A percentile compares a stretch with the other conserved stretches of the same genome.
Evolutionary conservation across 2,329 filamentous ascomycete genomes (phyloP).

Genomic region (Aspergillus sclerotialis): DNA sequence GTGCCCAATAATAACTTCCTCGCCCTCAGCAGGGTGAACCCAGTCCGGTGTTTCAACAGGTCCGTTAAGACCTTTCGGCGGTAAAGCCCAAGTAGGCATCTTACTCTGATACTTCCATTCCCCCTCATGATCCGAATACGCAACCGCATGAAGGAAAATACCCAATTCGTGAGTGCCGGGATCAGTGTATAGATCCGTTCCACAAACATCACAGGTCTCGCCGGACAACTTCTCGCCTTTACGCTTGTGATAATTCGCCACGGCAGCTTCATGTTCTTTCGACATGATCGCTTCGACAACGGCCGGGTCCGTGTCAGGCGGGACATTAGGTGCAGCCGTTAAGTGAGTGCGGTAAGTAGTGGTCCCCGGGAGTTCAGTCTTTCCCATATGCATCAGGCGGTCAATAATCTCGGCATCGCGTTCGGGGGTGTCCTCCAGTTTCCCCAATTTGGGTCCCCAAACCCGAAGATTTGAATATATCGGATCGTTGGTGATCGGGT

Average conservation of each 20-base stretch:
- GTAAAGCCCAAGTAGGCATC: slow-evolving; percentile 79
- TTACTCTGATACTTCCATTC: slow-evolving; percentile 82
- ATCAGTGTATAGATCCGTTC: slow-evolving; percentile 87
- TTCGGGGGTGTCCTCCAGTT: slow-evolving; percentile 58
- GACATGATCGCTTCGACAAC: slow-evolving; percentile 36
- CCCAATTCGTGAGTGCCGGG: slow-evolving; percentile 84
- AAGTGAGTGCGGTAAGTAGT: slow-evolving; percentile 68
- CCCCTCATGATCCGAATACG: slow-evolving; percentile 78
- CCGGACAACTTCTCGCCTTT: slow-evolving; percentile 94
- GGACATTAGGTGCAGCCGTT: slow-evolving; percentile 31
- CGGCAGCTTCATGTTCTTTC: slow-evolving; percentile 66
- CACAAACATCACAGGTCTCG: slow-evolving; percentile 69
- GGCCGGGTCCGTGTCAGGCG: slow-evolving; percentile 28
- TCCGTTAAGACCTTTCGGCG: slow-evolving; percentile 64
- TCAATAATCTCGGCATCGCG: slow-evolving; percentile 87
- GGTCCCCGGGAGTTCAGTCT: slow-evolving; percentile 83
- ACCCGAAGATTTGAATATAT: slow-evolving; percentile 95
- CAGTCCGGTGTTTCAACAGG: slow-evolving; percentile 57
- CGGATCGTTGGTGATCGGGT: slow-evolving; percentile 94
- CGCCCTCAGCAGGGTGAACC: slow-evolving; percentile 29
- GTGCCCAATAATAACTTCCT: slow-evolving; percentile 34
- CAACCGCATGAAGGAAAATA: slow-evolving; percentile 86
- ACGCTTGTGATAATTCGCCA: slow-evolving; percentile 79
- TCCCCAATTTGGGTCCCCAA: slow-evolving; percentile 75
- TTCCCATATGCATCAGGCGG: slow-evolving; percentile 81